phyloP scores from a whole-genome alignment of 352 stramenopile genomes.

The Pseudoperonospora humuli region DNA sequence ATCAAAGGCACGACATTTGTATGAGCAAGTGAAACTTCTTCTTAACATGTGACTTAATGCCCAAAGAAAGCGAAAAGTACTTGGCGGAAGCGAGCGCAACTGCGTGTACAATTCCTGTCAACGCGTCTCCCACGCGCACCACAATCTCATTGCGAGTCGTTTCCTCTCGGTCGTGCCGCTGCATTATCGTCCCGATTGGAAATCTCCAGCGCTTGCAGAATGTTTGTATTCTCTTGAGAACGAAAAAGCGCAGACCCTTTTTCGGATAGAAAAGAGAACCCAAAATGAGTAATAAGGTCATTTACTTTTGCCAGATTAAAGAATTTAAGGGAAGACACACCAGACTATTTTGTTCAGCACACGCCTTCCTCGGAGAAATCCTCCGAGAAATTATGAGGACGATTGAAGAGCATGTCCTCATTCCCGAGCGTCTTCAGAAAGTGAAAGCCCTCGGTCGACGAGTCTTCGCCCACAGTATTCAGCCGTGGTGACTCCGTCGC shows the following conservation, averaged over 20 bases:
- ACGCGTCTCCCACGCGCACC: conserved; percentile 43
- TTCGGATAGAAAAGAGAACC: conserved; percentile 11
- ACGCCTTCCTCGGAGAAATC: conserved; percentile 76
- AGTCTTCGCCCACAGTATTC: conserved; percentile 34
- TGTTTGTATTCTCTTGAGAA: conserved; percentile 18
- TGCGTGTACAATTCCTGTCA: conserved; percentile 30
- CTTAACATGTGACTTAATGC: conserved; percentile 6
- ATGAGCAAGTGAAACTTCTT: conserved; percentile 8
- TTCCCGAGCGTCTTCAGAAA: conserved; percentile 64
- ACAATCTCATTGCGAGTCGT: conserved; percentile 16
- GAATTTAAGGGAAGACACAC: no score
- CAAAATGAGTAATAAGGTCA: not conserved
- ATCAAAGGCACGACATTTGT: conserved; percentile 3
- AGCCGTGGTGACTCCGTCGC: conserved; percentile 37
- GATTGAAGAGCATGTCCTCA: conserved; percentile 57
- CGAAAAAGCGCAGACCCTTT: not conserved
- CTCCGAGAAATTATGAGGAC: conserved; percentile 59
- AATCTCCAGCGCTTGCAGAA: conserved; percentile 17
- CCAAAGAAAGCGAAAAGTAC: conserved; percentile 28
- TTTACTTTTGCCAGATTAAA: not conserved
- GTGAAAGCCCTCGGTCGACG: conserved; percentile 28
- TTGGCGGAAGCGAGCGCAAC: conserved; percentile 36
- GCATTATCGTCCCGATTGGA: conserved; percentile 12
- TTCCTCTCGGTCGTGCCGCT: conserved; percentile 21
- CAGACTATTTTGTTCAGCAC: no score